Conservation (phyloP, 2,329 filamentous ascomycete genomes). For the Decorospora gaudefroyi region DNA sequence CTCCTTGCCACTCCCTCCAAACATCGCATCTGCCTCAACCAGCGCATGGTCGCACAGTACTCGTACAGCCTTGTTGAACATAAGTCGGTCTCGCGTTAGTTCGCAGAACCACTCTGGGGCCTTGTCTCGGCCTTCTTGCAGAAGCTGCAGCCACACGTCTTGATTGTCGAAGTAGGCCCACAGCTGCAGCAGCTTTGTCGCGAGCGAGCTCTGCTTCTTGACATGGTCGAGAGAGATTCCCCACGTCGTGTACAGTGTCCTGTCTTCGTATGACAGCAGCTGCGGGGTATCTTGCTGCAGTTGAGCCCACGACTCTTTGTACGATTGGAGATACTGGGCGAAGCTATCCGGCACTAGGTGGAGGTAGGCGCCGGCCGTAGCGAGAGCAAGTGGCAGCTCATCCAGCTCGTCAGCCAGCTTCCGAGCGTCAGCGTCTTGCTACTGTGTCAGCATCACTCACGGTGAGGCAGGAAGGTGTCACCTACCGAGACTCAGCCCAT, state of each 20-base stretch:
- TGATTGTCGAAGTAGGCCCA: slow-evolving; percentile 36
- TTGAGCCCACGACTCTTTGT: slow-evolving; percentile 39
- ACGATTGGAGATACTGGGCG: slow-evolving; percentile 34
- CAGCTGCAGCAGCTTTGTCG: slow-evolving; percentile 12
- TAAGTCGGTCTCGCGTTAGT: slow-evolving; percentile 30
- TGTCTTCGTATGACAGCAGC: slow-evolving; percentile 23
- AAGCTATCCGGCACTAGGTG: slow-evolving; percentile 22
- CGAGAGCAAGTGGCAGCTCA: slow-evolving; percentile 10
- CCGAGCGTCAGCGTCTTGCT: slow-evolving; percentile 40
- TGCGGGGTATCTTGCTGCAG: slow-evolving; percentile 22
- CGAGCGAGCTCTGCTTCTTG: slow-evolving; percentile 6
- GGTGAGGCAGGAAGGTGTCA: neutral
- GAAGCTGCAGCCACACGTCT: slow-evolving; percentile 54
- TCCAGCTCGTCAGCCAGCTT: slow-evolving; percentile 6
- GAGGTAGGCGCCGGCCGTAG: slow-evolving; percentile 16
- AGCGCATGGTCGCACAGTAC: slow-evolving; percentile 40
- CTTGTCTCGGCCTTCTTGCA: slow-evolving; percentile 26
- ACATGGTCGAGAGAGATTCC: slow-evolving; percentile 11
- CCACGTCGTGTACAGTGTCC: slow-evolving; percentile 24
- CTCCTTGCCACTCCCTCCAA: slow-evolving; percentile 3
- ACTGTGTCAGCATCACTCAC: neutral
- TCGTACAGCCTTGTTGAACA: slow-evolving; percentile 35
- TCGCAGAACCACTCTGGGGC: slow-evolving; percentile 26
- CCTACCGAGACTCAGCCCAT: slow-evolving; percentile 1
- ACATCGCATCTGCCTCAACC: slow-evolving; percentile 26